These are phyloP conservation scores for Batkoa obscura DNA, from an alignment of 371 early-diverging fungal genomes.

Conservation along the genomic window DNA sequence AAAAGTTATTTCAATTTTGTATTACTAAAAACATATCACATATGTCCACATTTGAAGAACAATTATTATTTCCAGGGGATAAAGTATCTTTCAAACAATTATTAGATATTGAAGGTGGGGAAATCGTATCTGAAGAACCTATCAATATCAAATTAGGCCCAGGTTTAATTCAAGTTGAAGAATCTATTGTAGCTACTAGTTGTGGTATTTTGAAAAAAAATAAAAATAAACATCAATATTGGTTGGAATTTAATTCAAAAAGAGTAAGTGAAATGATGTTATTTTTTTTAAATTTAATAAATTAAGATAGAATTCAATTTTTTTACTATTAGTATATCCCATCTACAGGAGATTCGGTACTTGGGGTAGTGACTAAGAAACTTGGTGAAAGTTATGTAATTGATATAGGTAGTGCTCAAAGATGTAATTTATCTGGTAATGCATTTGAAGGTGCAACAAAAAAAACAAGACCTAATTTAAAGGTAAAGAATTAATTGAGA, in stretches of 20 bases:
- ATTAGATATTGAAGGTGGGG: no score
- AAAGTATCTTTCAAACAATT: no score
- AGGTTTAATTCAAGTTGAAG: not conserved
- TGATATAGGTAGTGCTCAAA: conserved; percentile 82
- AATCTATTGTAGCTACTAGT: not conserved
- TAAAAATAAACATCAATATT: not conserved
- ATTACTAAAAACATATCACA: no score
- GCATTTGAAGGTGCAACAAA: conserved; percentile 94
- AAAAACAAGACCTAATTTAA: conserved; percentile 67
- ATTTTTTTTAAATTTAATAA: not conserved
- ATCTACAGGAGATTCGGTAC: conserved; percentile 61
- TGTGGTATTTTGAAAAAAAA: not conserved
- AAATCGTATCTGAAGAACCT: no score
- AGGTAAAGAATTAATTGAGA: conserved; percentile 15
- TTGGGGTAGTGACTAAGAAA: conserved; percentile 55
- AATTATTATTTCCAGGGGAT: no score
- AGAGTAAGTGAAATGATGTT: conserved; percentile 3
- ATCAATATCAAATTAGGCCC: not conserved
- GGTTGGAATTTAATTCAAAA: conserved; percentile 5
- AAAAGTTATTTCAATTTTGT: no score
- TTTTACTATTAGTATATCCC: conserved; percentile 53
- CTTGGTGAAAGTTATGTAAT: conserved; percentile 65
- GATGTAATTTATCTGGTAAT: conserved; percentile 48
- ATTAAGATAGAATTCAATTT: not conserved
- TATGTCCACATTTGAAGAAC: no score